phyloP scores from a whole-genome alignment of 129 eudicot species.

The Kitagawia praeruptora region DNA sequence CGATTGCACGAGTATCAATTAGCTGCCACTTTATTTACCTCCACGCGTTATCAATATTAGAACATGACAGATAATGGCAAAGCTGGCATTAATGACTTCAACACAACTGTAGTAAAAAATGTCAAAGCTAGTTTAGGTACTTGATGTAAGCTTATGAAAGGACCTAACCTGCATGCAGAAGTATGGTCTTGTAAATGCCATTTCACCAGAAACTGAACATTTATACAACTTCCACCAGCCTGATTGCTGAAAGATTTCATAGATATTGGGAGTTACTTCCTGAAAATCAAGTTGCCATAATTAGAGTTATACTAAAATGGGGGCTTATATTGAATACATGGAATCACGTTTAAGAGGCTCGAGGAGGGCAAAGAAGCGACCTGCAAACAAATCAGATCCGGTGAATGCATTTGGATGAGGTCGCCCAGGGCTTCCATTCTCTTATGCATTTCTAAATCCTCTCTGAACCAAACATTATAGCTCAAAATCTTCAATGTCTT shows the following conservation, averaged over 20 bases:
- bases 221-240: conserved; percentile 77
- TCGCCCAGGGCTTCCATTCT: conserved; percentile 81
- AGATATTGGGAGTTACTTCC: conserved; percentile 76
- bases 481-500: conserved; percentile 53
- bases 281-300: conserved; percentile 21
- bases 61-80: neutral
- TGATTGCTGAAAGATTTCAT: conserved; percentile 48
- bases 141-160: neutral
- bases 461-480: conserved; percentile 91
- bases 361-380: conserved; percentile 18
- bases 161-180: conserved; percentile 84
- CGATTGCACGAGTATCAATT: neutral
- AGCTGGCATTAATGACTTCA: neutral
- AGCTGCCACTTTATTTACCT: neutral
- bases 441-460: conserved; percentile 57
- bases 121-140: neutral
- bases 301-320: neutral
- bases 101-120: neutral
- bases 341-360: neutral
- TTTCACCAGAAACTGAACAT: conserved; percentile 57
- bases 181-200: conserved; percentile 38
- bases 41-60: neutral
- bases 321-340: neutral
- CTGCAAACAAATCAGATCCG: conserved; percentile 85
- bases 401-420: conserved; percentile 65